Evolutionary conservation across 2,329 filamentous ascomycete species (phyloP), one percentile per base, ranked within the genome.

Genomic region (Xylariaceae sp.): DNA sequence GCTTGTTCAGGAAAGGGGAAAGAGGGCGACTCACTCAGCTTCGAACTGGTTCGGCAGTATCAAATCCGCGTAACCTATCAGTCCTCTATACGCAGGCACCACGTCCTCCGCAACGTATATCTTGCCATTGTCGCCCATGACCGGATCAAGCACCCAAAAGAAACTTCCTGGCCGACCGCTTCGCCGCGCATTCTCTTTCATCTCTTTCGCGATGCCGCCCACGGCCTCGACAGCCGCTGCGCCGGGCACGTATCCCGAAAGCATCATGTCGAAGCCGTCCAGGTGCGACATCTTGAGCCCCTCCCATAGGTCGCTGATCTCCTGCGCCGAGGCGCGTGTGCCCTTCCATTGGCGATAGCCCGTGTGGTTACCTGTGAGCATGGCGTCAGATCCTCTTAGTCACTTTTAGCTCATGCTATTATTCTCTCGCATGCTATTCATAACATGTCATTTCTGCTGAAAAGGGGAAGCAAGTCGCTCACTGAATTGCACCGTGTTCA

Each of bases 401-500:
- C n/a, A n/a, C n/a, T n/a, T n/a, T n/a, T n/a, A n/a, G n/a, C n/a
- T n/a, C n/a, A n/a, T n/a, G n/a, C n/a, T n/a, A 22, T 39, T 16
- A 28, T 29, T 33, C 16, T 17, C 18, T 36, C 28, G 28, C 28
- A 29, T 29, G n/a, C 6, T 6, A 11, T 6, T 26, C 22, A 11
- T 11, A 26, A 6, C 11, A 6, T 11, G 22, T 11, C 22, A 6
- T 6, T 11, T 26, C 11, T 26, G 22, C 6, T 11, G 22, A 26
- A 11, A 26, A 26, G 22, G 22, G 30, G 13, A 32, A 32, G 13
- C 6, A 32, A 32, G 37, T 28, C n/a, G 22, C 84, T 64, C 72
- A 95, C 91, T 97, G 71, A 96, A 98, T 57, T 98, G 87, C 6
- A 98, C 93, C 0, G 93, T 98, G 63, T 98, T 96, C 56, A 98